These are phyloP conservation scores for Aegilops tauschii DNA, from an alignment of 176 grass and related monocot species.

Conservation along the genomic window DNA sequence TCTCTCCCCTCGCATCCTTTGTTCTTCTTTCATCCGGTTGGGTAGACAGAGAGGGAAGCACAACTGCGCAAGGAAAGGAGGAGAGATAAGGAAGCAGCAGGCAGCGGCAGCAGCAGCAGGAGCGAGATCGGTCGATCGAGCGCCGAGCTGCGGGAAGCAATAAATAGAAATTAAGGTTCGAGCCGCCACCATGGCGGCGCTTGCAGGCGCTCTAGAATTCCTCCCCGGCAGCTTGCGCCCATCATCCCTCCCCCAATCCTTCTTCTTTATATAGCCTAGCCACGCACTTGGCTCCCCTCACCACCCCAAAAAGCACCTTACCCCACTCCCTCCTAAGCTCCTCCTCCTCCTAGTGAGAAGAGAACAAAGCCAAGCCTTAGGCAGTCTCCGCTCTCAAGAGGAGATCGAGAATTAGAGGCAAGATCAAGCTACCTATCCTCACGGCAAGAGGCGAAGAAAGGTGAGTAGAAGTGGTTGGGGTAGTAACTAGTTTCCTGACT, in stretches of 20 bases:
- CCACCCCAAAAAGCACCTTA: constrained; percentile 41
- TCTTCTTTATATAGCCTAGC: constrained; percentile 61
- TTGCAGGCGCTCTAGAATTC: constrained; percentile 70
- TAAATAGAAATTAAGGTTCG: constrained; percentile 78
- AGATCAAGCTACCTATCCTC: constrained; percentile 22
- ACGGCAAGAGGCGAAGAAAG: constrained; percentile 27
- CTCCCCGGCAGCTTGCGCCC: constrained; percentile 25
- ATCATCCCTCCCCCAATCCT: constrained; percentile 6
- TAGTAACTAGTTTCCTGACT: constrained; percentile 12
- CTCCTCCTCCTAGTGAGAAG: constrained; percentile 23
- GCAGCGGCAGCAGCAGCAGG: neutral
- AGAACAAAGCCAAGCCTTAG: constrained; percentile 8
- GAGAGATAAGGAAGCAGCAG: neutral
- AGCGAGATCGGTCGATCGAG: constrained; percentile 2
- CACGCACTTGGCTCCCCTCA: constrained; percentile 17
- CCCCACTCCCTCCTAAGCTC: neutral
- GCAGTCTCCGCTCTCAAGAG: neutral
- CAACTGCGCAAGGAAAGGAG: constrained; percentile 5
- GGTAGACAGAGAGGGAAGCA: constrained; percentile 37
- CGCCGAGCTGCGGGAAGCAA: constrained; percentile 46
- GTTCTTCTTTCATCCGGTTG: constrained; percentile 27
- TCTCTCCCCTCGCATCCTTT: constrained; percentile 12
- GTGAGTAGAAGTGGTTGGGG: constrained; percentile 23
- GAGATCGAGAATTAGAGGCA: constrained; percentile 28
- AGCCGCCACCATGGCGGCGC: constrained; percentile 74